These are phyloP conservation scores for Coccomyxa subellipsoidea DNA, from an alignment of 163 green algal genomes.

Conservation along the genomic window DNA sequence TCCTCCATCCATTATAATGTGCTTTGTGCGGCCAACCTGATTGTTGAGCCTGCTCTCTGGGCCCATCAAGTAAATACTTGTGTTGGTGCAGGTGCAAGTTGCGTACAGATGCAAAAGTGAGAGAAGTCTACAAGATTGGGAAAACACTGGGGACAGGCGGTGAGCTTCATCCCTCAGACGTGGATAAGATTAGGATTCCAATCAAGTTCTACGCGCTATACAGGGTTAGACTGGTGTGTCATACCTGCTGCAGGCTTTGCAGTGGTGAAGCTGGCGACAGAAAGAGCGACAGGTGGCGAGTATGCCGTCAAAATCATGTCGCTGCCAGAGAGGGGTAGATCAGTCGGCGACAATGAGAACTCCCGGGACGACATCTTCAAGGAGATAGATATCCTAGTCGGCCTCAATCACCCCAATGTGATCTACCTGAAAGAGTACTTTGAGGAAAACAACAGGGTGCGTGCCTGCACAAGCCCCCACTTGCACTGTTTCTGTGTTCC, in stretches of 20 bases:
- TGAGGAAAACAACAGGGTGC: conserved; percentile 69
- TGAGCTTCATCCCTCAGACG: conserved; percentile 22
- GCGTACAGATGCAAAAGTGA: conserved; percentile 57
- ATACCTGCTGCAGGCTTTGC: conserved; percentile 62
- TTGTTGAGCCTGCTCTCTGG: too few species aligned
- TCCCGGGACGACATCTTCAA: conserved; percentile 82
- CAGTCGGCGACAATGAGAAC: conserved; percentile 72
- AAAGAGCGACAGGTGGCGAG: conserved; percentile 58
- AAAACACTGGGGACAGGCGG: conserved; percentile 79
- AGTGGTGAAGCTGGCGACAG: conserved; percentile 70
- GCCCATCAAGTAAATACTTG: too few species aligned
- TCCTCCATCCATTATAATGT: too few species aligned
- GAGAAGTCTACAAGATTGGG: conserved; percentile 79
- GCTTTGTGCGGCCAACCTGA: too few species aligned
- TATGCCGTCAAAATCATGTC: conserved; percentile 65
- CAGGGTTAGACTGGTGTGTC: background rate
- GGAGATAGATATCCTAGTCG: conserved; percentile 86
- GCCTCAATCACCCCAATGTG: conserved; percentile 80
- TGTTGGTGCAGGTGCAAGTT: conserved; percentile 50
- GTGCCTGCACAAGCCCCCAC: background rate
- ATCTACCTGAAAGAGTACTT: conserved; percentile 87
- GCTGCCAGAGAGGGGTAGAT: conserved; percentile 46
- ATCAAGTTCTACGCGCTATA: background rate
- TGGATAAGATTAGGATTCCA: too few species aligned
- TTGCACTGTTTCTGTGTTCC: background rate